These are phyloP conservation scores for Suillus occidentalis DNA, from an alignment of 768 basidiomycete genomes.

Conservation along the genomic window DNA sequence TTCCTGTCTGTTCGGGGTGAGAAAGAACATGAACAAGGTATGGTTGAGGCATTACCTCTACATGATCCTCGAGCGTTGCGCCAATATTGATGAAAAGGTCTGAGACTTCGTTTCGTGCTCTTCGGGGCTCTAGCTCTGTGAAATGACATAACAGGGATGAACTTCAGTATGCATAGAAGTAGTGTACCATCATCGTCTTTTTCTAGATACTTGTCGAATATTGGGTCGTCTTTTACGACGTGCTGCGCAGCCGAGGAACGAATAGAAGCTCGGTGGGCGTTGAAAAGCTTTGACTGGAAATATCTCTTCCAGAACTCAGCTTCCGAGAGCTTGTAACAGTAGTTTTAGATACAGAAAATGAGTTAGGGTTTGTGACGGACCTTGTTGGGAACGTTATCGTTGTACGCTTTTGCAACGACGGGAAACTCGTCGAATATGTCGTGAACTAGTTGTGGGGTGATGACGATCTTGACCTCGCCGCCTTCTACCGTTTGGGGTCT, in stretches of 20 bases:
- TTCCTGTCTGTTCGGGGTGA: conserved; percentile 63
- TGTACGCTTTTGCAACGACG: conserved; percentile 88
- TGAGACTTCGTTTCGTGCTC: conserved; percentile 61
- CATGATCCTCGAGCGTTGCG: conserved; percentile 90
- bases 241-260: conserved; percentile 82
- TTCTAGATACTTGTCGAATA: conserved; percentile 96
- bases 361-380: conserved; percentile 37
- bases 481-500: conserved; percentile 81
- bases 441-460: conserved; percentile 88
- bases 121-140: conserved; percentile 76
- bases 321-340: conserved; percentile 67
- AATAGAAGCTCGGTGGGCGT: conserved; percentile 91
- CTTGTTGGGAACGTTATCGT: conserved; percentile 87
- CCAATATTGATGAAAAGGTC: conserved; percentile 83
- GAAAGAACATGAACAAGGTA: conserved; percentile 4
- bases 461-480: conserved; percentile 85
- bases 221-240: conserved; percentile 86
- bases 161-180: neutral
- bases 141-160: neutral
- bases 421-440: conserved; percentile 99
- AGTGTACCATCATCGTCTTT: conserved; percentile 85
- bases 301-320: conserved; percentile 96
- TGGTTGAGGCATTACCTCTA: conserved; percentile 51
- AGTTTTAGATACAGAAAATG: conserved; percentile 13
- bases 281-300: conserved; percentile 94